phyloP scores from a whole-genome alignment of 139 green algal species.

The Tetraselmis striata region DNA sequence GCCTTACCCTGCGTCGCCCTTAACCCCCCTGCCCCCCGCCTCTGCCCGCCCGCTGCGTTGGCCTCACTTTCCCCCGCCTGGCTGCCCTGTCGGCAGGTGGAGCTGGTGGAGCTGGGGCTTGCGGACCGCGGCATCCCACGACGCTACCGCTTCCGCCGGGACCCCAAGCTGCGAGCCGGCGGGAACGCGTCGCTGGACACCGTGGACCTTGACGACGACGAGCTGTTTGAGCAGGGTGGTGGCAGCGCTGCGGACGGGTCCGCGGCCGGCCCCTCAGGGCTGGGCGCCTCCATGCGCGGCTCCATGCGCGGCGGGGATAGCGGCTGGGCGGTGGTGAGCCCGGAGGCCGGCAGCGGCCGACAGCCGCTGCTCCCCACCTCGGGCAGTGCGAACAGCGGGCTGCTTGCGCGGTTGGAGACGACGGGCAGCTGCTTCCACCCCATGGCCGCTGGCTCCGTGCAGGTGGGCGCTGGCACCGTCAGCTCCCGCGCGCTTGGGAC shows the following conservation, averaged over 20 bases:
- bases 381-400: not conserved
- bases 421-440: not conserved
- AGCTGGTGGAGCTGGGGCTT: not conserved
- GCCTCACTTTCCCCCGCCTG: no score
- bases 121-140: not conserved
- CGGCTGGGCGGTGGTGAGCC: not conserved
- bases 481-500: not conserved
- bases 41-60: no score
- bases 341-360: not conserved
- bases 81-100: no score
- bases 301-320: not conserved
- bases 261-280: no score
- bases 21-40: no score
- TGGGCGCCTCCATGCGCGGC: not conserved
- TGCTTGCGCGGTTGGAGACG: not conserved
- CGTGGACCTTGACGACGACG: not conserved
- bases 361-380: not conserved
- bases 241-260: not conserved
- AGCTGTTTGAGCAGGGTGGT: not conserved
- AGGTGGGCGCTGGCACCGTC: not conserved
- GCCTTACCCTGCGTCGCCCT: no score
- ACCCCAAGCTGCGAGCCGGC: not conserved
- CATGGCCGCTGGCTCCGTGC: not conserved
- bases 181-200: not conserved
- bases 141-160: not conserved